Percentiles rank a stretch among this genome's conserved stretches.
Conservation (phyloP, 75 land plant genomes). For the Chamaecyparis obtusa region DNA sequence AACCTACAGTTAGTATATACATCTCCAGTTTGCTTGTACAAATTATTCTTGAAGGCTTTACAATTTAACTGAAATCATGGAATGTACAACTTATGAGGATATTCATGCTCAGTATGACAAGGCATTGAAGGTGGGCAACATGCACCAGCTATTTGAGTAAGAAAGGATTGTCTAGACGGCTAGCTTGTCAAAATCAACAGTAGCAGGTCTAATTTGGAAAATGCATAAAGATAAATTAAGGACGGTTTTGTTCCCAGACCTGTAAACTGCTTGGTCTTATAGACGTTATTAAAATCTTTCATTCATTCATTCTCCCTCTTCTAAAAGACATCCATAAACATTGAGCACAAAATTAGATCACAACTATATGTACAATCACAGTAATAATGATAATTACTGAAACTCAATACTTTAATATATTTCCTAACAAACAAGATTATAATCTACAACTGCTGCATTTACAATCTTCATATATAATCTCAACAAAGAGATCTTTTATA, state of each 20-base stretch:
- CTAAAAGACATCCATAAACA: background rate
- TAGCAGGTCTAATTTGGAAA: too few relatives aligned
- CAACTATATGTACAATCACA: background rate
- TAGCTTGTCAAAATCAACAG: too few relatives aligned
- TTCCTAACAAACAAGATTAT: background rate
- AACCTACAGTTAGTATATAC: background rate
- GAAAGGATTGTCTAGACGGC: too few relatives aligned
- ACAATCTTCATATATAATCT: background rate
- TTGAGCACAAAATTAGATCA: background rate
- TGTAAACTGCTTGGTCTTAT: too few relatives aligned
- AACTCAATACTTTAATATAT: background rate
- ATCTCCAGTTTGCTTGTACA: background rate
- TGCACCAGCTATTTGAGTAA: too few relatives aligned
- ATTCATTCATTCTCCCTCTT: background rate
- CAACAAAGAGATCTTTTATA: background rate
- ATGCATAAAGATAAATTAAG: too few relatives aligned
- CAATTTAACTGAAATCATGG: background rate
- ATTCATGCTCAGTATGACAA: too few relatives aligned
- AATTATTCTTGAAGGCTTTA: background rate
- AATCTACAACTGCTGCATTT: background rate
- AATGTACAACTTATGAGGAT: too few relatives aligned
- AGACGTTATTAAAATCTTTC: too few relatives aligned
- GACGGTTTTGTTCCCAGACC: too few relatives aligned
- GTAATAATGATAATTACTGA: background rate
- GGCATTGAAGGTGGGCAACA: too few relatives aligned